A percentile compares a stretch with the other conserved stretches of the same genome.
Evolutionary conservation across 2,329 filamentous ascomycete genomes (phyloP).

Genomic region (Diaporthe citrichinensis): DNA sequence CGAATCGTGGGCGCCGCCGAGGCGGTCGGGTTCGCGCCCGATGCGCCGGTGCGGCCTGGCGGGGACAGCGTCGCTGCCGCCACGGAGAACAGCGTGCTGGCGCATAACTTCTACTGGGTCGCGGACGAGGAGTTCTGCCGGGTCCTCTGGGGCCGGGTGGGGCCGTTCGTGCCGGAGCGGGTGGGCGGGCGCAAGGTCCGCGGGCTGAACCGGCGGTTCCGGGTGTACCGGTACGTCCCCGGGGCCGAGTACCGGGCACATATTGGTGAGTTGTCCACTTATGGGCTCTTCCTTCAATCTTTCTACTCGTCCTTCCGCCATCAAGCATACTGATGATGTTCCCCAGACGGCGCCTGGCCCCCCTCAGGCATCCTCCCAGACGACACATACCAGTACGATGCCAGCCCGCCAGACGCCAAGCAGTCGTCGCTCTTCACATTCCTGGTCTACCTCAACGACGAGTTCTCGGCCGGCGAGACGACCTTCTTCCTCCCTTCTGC

Average conservation of each 20-base stretch:
- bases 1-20: slow-evolving; percentile 78
- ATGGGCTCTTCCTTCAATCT: not conserved
- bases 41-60: slow-evolving; percentile 75
- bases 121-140: slow-evolving; percentile 75
- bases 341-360: slow-evolving; percentile 76
- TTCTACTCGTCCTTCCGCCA: not conserved
- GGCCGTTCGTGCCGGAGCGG: slow-evolving; percentile 67
- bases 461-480: slow-evolving; percentile 43
- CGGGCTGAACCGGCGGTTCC: slow-evolving; percentile 78
- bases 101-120: slow-evolving; percentile 83
- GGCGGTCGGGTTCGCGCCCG: slow-evolving; percentile 75
- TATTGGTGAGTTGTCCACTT: slow-evolving; percentile 62
- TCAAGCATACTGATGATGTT: rapidly evolving
- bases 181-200: slow-evolving; percentile 70
- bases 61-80: slow-evolving; percentile 66
- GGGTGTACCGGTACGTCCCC: slow-evolving; percentile 80
- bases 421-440: slow-evolving; percentile 80
- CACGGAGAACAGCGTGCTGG: slow-evolving; percentile 72
- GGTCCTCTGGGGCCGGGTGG: slow-evolving; percentile 73
- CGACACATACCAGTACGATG: slow-evolving; percentile 76
- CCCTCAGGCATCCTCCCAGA: slow-evolving; percentile 74
- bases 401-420: slow-evolving; percentile 69
- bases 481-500: slow-evolving; percentile 71
- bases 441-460: slow-evolving; percentile 51
- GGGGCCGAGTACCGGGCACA: slow-evolving; percentile 80